Conservation (phyloP, 768 basidiomycete genomes). For the Hortiboletus flavorubellus region DNA sequence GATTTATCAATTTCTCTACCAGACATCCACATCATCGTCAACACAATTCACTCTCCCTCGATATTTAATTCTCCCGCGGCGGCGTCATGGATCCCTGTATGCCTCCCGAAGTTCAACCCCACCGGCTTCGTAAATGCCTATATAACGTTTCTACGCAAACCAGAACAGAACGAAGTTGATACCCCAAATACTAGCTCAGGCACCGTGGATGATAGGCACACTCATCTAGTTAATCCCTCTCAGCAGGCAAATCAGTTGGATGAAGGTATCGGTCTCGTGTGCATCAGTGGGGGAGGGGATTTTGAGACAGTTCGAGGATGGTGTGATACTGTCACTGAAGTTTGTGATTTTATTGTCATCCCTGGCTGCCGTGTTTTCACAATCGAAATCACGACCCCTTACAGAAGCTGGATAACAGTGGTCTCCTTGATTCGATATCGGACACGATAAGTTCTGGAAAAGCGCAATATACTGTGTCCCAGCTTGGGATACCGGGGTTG, state of each 20-base stretch:
- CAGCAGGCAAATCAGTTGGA: slow-evolving; percentile 22
- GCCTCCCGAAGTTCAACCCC: slow-evolving; percentile 92
- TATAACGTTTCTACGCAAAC: slow-evolving; percentile 62
- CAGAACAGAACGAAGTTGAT: slow-evolving; percentile 19
- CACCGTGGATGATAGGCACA: slow-evolving; percentile 1
- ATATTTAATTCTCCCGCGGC: slow-evolving; percentile 73
- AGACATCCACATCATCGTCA: slow-evolving; percentile 90
- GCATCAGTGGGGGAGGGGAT: slow-evolving; percentile 78
- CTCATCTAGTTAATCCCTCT: not conserved
- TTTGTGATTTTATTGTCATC: slow-evolving; percentile 26
- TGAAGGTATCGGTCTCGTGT: slow-evolving; percentile 61
- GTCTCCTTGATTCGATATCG: slow-evolving; percentile 49
- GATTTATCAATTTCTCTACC: not conserved
- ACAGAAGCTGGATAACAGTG: slow-evolving; percentile 65
- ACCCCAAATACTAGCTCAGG: not conserved
- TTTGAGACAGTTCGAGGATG: slow-evolving; percentile 80
- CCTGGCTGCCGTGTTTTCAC: not conserved
- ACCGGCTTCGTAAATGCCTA: slow-evolving; percentile 90
- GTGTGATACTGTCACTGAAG: slow-evolving; percentile 65
- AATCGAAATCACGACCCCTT: not conserved
- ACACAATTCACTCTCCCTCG: slow-evolving; percentile 83
- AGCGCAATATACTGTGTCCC: slow-evolving; percentile 66
- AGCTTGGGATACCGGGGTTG: slow-evolving; percentile 83
- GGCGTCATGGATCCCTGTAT: slow-evolving; percentile 93
- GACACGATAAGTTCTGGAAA: slow-evolving; percentile 45